These are phyloP conservation scores for Cladosporium sp. DNA, from an alignment of 2,329 filamentous ascomycete species.

Conservation along the genomic window DNA sequence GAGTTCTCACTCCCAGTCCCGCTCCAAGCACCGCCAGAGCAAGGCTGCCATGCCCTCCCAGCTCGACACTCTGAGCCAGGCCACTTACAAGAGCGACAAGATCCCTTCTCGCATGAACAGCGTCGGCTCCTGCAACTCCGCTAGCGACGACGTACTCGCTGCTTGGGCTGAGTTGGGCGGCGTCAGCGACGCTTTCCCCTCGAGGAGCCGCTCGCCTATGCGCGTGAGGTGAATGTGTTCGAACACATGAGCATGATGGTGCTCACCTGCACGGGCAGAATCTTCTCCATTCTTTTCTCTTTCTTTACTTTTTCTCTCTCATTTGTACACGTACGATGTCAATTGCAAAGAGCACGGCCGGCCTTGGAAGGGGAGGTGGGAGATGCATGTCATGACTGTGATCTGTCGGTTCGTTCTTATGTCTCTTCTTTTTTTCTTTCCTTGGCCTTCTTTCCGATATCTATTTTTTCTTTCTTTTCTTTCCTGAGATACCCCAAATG, in stretches of 20 bases:
- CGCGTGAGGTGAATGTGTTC: background rate
- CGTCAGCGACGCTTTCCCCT: slow-evolving; percentile 6
- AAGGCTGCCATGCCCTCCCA: background rate
- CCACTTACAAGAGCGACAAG: slow-evolving; percentile 1
- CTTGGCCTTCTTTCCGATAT: background rate
- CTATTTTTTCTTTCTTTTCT: background rate
- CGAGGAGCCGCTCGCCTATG: slow-evolving; percentile 4
- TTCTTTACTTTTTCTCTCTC: background rate
- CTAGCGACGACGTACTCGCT: slow-evolving; percentile 43
- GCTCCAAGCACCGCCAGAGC: background rate
- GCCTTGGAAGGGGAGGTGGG: background rate
- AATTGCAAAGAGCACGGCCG: background rate
- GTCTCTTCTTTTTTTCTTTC: background rate
- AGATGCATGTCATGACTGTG: background rate
- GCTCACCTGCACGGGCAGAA: background rate
- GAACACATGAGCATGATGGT: background rate
- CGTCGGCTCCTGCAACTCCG: slow-evolving; percentile 31
- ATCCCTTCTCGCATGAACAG: slow-evolving; percentile 14
- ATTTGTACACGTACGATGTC: background rate
- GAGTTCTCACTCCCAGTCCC: slow-evolving; percentile 5
- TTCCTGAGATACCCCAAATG: slow-evolving; percentile 7
- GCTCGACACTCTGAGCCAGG: background rate
- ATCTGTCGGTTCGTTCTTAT: background rate
- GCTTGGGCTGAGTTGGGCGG: slow-evolving; percentile 45
- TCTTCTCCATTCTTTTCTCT: background rate